Base-by-base conservation (phyloP, 179 eudicot genomes). In the Silene noctiflora region DNA sequence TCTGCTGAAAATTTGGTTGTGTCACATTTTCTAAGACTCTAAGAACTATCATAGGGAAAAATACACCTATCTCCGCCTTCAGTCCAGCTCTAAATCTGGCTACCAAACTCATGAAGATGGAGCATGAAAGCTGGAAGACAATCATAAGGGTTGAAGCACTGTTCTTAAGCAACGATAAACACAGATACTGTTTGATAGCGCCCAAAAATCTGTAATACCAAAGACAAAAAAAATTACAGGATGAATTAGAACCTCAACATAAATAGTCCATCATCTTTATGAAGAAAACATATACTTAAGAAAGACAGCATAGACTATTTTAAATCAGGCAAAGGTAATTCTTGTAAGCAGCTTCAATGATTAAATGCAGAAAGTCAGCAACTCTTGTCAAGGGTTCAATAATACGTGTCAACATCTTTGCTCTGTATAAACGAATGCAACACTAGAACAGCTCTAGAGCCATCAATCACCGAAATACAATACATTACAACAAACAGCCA, bases 41-140 rank as follows among this genome's bases (percentile, higher is more conserved):
- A 17, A 95, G 97, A 76, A 95, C 97, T 56, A 95, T 95, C 99
- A 95, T 95, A 25, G 99, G 99, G 80, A 91, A 95, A 80, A 93
- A 95, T 10, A 95, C 99, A 76, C 99, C 99, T 81, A 95, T 95
- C 87, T 95, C 99, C 73, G 99, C 99, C 89, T 95, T 95, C 84
- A 95, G 77, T 72, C 99, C 99, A 78, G 94, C 99, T 83, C 99
- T 89, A 84, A 95, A 95, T 84, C 99, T 88, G 80, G 98, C 87
- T 12, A 95, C 98, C 78, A 95, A 86, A 79, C 99, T 95, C 76
- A 95, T 89, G 82, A 95, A 95, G 83, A 95, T 95, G 44, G 99
- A 95, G 86, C 99, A 95, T 25, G 99, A 95, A 76, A 95, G 99
- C 92, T 95, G 99, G 87, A 90, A 95, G 81, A 95, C 92, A 78